Conservation (phyloP, 768 basidiomycete genomes). For the Kwoniella shandongensis region DNA sequence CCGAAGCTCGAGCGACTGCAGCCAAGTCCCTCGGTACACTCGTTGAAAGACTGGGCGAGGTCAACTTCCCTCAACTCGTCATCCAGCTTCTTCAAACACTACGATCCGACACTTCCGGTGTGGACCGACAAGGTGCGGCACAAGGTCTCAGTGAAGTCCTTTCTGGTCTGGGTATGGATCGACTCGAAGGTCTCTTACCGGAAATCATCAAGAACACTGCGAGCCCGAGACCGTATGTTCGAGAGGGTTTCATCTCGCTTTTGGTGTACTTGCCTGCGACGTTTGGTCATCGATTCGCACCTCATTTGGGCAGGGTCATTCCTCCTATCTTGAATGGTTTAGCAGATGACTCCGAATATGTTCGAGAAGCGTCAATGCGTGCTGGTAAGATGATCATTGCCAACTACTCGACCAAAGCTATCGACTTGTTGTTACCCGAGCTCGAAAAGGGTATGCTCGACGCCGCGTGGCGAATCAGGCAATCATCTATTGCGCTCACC, state of each 20-base stretch:
- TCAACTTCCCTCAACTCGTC: slow-evolving; percentile 92
- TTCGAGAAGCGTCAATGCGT: slow-evolving; percentile 94
- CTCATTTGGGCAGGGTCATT: slow-evolving; percentile 91
- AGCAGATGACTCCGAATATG: slow-evolving; percentile 85
- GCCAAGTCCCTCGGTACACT: slow-evolving; percentile 94
- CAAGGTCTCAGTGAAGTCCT: slow-evolving; percentile 95
- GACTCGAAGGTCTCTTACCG: slow-evolving; percentile 84
- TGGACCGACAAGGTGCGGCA: slow-evolving; percentile 95
- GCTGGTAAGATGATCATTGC: slow-evolving; percentile 98
- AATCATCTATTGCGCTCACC: slow-evolving; percentile 92
- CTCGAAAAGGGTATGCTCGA: slow-evolving; percentile 95
- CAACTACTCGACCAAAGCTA: slow-evolving; percentile 87
- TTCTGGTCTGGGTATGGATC: slow-evolving; percentile 94
- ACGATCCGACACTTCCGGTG: slow-evolving; percentile 88
- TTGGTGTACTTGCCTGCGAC: slow-evolving; percentile 93
- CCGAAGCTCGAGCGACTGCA: slow-evolving; percentile 94
- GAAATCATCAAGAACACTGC: slow-evolving; percentile 90
- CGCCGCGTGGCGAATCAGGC: slow-evolving; percentile 91
- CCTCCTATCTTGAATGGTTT: slow-evolving; percentile 86
- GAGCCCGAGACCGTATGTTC: slow-evolving; percentile 82
- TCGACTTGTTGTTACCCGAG: slow-evolving; percentile 90
- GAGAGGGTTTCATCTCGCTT: slow-evolving; percentile 98
- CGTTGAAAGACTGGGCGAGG: slow-evolving; percentile 93
- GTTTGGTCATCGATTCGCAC: slow-evolving; percentile 93
- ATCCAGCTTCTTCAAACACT: slow-evolving; percentile 82